Evolutionary conservation across 2,329 filamentous ascomycete genomes (phyloP).

Genomic region (Fonsecaea pugnacius): DNA sequence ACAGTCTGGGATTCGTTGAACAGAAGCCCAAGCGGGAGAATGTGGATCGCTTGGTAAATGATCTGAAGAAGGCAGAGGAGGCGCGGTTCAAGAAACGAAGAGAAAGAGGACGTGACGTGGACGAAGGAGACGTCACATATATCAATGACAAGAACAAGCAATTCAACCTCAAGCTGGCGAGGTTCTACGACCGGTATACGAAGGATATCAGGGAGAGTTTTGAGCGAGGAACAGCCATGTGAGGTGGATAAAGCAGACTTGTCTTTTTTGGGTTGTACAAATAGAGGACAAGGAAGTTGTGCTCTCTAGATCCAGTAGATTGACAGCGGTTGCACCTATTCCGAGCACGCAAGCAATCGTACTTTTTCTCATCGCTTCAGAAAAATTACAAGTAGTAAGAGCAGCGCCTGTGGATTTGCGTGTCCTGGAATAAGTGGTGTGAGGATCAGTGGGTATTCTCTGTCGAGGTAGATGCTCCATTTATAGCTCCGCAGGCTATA

Average conservation of each 20-base stretch:
- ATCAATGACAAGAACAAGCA: slow-evolving; percentile 99
- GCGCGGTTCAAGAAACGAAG: slow-evolving; percentile 81
- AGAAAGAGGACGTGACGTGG: slow-evolving; percentile 75
- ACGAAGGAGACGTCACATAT: slow-evolving; percentile 92
- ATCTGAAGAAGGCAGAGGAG: slow-evolving; percentile 87
- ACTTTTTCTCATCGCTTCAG: too few species aligned
- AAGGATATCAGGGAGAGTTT: slow-evolving; percentile 96
- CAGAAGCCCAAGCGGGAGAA: slow-evolving; percentile 86
- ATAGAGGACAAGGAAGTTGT: too few species aligned
- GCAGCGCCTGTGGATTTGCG: too few species aligned
- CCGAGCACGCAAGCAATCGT: too few species aligned
- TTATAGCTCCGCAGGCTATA: too few species aligned
- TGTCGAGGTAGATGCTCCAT: too few species aligned
- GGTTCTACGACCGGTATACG: slow-evolving; percentile 99
- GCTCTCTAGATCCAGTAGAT: too few species aligned
- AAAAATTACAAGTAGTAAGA: too few species aligned
- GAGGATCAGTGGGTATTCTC: too few species aligned
- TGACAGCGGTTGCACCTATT: too few species aligned
- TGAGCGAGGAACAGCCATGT: slow-evolving; percentile 96
- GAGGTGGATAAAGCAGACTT: slow-evolving; percentile 4
- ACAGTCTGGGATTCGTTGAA: slow-evolving; percentile 78
- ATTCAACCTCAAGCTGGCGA: slow-evolving; percentile 94
- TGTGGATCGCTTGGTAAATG: slow-evolving; percentile 82
- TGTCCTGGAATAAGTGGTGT: too few species aligned
- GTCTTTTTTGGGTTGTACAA: background rate